These are phyloP conservation scores for Plasmopara halstedii DNA, from an alignment of 352 stramenopile genomes.

Conservation along the genomic window DNA sequence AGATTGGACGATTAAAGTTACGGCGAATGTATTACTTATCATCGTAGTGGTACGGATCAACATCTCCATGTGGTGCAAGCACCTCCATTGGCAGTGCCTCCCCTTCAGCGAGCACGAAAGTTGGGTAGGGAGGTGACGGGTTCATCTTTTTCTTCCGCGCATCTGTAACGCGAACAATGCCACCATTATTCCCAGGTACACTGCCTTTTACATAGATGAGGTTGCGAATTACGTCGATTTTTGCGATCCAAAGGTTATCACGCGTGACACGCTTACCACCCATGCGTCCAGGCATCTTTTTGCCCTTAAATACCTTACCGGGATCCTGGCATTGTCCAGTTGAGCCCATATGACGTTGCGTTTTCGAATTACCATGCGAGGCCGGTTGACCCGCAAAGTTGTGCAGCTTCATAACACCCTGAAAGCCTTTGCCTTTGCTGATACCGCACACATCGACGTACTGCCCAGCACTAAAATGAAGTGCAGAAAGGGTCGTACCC, in stretches of 20 bases:
- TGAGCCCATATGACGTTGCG: conserved; percentile 93
- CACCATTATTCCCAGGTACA: conserved; percentile 87
- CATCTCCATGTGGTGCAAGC: conserved; percentile 64
- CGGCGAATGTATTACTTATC: conserved; percentile 45
- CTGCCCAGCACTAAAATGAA: conserved; percentile 98
- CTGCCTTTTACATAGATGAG: conserved; percentile 91
- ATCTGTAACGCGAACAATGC: conserved; percentile 80
- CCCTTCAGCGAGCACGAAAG: conserved; percentile 46
- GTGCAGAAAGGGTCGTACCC: conserved; percentile 89
- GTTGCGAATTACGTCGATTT: conserved; percentile 90
- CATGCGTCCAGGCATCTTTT: conserved; percentile 99
- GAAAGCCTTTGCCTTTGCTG: conserved; percentile 87
- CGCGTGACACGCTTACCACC: conserved; percentile 91
- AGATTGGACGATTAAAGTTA: too few species aligned
- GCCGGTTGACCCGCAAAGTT: conserved; percentile 95
- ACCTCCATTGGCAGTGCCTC: conserved; percentile 54
- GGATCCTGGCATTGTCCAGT: conserved; percentile 98
- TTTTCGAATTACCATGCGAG: conserved; percentile 97
- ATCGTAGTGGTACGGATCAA: conserved; percentile 84
- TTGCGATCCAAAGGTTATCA: conserved; percentile 93
- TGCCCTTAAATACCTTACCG: conserved; percentile 98
- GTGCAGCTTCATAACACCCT: conserved; percentile 98
- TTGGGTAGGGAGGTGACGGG: conserved; percentile 70
- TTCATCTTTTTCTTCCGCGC: conserved; percentile 77
- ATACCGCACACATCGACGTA: conserved; percentile 96